Percentiles rank a stretch among this genome's conserved stretches.
These are phyloP conservation scores for Chenopodium berlandieri DNA, from an alignment of 148 eudicot species.

Conservation along the genomic window DNA sequence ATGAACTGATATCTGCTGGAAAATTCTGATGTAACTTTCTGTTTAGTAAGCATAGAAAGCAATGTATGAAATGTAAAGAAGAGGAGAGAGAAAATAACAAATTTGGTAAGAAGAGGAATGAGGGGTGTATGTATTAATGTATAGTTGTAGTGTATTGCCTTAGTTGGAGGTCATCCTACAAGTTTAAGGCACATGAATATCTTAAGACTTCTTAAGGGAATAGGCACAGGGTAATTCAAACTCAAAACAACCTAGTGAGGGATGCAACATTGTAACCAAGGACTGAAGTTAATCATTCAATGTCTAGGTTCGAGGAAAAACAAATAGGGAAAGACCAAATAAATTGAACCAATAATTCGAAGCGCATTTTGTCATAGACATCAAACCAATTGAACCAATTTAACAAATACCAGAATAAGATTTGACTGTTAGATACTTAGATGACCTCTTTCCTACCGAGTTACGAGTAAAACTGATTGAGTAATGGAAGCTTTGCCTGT, in stretches of 20 bases:
- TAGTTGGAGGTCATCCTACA: slow-evolving; percentile 17
- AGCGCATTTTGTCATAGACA: too few species aligned
- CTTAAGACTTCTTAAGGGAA: neutral
- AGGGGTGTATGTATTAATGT: neutral
- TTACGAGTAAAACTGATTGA: slow-evolving; percentile 45
- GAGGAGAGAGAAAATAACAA: neutral
- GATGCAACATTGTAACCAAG: too few species aligned
- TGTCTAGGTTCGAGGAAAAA: too few species aligned
- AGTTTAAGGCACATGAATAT: slow-evolving; percentile 21
- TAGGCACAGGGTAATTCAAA: too few species aligned
- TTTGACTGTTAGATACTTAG: neutral
- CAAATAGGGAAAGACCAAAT: too few species aligned
- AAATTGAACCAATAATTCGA: too few species aligned
- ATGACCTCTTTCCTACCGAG: slow-evolving; percentile 49
- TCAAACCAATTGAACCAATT: too few species aligned
- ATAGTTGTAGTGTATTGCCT: slow-evolving; percentile 5
- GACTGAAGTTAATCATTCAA: too few species aligned
- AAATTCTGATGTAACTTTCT: neutral
- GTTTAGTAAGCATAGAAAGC: slow-evolving; percentile 19
- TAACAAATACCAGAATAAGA: too few species aligned
- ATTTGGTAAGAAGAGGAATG: neutral
- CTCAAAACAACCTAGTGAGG: too few species aligned
- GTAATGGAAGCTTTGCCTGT: slow-evolving; percentile 47
- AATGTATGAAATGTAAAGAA: slow-evolving; percentile 2
- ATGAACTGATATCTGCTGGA: neutral